Evolutionary conservation across 2,329 filamentous ascomycete genomes (phyloP).

Genomic region (Colletotrichum destructivum): DNA sequence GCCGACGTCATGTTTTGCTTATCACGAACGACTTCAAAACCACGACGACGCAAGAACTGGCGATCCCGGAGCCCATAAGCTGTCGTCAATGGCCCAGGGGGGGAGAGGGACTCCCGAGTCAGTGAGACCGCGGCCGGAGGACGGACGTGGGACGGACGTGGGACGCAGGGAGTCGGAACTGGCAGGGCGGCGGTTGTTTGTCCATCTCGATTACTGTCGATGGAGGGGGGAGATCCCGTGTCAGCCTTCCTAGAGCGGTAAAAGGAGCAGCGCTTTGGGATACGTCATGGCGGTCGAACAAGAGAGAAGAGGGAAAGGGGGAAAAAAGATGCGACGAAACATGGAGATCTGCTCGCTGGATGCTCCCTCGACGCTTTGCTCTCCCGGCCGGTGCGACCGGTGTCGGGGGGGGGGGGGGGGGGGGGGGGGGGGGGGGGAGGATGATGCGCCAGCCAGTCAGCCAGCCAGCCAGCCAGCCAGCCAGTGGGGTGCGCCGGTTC

Average conservation of each 20-base stretch:
- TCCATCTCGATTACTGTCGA: conserved; percentile 29
- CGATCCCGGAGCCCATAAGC: conserved; percentile 5
- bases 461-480: background rate
- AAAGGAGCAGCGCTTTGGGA: conserved; percentile 24
- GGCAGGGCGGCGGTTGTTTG: background rate
- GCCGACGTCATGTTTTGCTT: conserved; percentile 30
- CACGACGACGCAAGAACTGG: background rate
- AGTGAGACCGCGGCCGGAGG: background rate
- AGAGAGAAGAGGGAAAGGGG: too few relatives aligned
- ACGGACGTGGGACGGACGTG: background rate
- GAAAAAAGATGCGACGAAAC: background rate
- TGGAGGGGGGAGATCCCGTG: conserved; percentile 28
- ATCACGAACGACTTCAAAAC: background rate
- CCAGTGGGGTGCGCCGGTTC: background rate
- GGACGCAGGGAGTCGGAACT: background rate
- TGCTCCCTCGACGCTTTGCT: background rate
- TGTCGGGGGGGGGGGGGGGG: background rate
- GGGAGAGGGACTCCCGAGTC: background rate
- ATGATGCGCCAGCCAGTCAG: background rate
- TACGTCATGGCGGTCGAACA: conserved; percentile 32
- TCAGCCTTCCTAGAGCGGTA: conserved; percentile 34
- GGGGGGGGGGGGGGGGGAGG: too few relatives aligned
- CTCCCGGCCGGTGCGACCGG: conserved; percentile 17
- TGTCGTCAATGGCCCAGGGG: background rate
- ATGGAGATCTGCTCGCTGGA: background rate